Evolutionary conservation across 2,329 filamentous ascomycete species (phyloP).

Genomic region (Endothia cerciana): DNA sequence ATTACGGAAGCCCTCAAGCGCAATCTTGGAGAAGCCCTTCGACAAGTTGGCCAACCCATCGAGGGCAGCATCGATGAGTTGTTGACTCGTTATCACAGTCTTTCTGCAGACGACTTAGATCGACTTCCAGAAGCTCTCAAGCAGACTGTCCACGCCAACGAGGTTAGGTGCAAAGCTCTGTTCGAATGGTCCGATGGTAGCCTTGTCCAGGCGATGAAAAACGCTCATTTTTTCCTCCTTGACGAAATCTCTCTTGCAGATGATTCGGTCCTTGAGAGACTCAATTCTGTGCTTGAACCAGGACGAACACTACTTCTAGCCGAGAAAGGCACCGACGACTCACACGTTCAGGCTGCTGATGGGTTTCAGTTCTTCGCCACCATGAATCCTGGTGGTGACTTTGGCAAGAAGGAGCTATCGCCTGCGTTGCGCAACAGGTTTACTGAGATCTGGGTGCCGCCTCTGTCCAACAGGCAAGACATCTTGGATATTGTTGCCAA

Average conservation of each 20-base stretch:
- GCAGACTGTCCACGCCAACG: constrained; percentile 51
- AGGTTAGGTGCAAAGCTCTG: constrained; percentile 74
- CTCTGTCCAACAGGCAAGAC: constrained; percentile 82
- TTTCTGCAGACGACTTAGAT: constrained; percentile 49
- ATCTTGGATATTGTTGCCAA: constrained; percentile 82
- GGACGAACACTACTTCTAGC: constrained; percentile 84
- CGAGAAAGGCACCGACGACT: constrained; percentile 87
- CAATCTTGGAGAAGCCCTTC: constrained; percentile 59
- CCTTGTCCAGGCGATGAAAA: constrained; percentile 90
- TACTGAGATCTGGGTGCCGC: constrained; percentile 97
- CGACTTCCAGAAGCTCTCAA: constrained; percentile 53
- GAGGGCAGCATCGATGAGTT: constrained; percentile 57
- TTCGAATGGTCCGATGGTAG: constrained; percentile 98
- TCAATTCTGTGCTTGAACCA: constrained; percentile 96
- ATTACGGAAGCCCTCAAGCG: constrained; percentile 67
- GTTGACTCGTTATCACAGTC: constrained; percentile 60
- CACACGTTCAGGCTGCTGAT: constrained; percentile 72
- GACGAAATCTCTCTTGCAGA: constrained; percentile 98
- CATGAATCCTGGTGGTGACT: constrained; percentile 99
- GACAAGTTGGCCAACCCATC: constrained; percentile 40
- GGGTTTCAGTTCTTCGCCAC: constrained; percentile 97
- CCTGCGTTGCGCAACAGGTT: constrained; percentile 94
- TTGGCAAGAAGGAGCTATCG: constrained; percentile 96
- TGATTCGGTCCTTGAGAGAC: constrained; percentile 91
- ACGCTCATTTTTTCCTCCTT: constrained; percentile 86